Base-by-base conservation (phyloP, 345 rosid genomes). In the Erodium maritimum region DNA sequence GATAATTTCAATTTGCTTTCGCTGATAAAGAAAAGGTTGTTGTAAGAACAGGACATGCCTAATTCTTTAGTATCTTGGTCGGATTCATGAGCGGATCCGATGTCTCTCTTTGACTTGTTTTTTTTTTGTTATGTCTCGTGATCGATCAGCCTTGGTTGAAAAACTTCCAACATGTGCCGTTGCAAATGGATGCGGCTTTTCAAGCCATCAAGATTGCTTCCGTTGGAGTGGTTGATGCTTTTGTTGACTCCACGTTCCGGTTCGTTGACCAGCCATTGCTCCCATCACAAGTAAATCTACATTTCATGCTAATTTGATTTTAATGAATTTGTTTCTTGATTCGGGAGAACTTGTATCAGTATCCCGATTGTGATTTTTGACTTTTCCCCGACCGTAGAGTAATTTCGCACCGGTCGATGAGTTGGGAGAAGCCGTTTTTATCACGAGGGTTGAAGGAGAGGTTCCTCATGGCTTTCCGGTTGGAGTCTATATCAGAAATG, bases 401-500 rank as follows among this genome's bases (percentile, higher is more conserved):
- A 77, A 75, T 58, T 71, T 75, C 52, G 73, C 70, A 17, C 80
- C 85, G 0, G 63, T 73, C 5, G 71, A 71, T 20, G 82, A 70
- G 60, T 23, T 71, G 53, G 62, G 59, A 56, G 70, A 67, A 62
- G 60, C 68, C 17, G 58, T 69, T 50, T 21, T 37, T 21, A 48
- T 75, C 52, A 19, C 33, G 42, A 17, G 14, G 55, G 67, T 69
- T 17, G 65, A 73, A 52, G 79, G 80, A 13, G 23, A 57, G 33
- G 67, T 77, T 59, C 85, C 85, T 0, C 55, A 37, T 21, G 77
- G 62, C 56, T 77, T 80, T 50, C 66, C 73, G 0, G 66, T 67
- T 59, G 79, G 82, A 19, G 70, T 75, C 14, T 80, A 70, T 55
- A 19, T 77, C 61, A 66, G 82, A 68, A 77, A 70, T 46, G 82